Conservation (phyloP, 208 protist genomes). For the Acanthamoeba sp. region DNA sequence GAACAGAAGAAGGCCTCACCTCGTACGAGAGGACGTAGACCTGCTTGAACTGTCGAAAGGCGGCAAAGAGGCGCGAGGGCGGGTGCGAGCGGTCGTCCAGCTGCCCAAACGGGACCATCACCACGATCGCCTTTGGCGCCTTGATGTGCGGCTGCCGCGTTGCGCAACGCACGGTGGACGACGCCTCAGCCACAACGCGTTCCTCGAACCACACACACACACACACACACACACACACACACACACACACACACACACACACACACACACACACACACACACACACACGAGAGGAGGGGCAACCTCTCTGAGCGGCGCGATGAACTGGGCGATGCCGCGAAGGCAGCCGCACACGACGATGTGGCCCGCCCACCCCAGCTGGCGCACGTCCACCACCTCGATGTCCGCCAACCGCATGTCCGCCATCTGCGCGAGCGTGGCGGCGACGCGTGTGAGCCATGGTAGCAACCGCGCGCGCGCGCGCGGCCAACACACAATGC, state of each 20-base stretch:
- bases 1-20: neutral
- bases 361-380: constrained; percentile 6
- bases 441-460: neutral
- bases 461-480: too few species aligned
- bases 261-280: neutral
- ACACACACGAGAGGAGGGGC: neutral
- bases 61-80: constrained; percentile 12
- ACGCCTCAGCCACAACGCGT: neutral
- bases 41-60: neutral
- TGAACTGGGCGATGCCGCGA: constrained; percentile 34
- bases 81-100: neutral
- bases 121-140: neutral
- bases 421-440: neutral
- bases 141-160: neutral
- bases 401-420: neutral
- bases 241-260: neutral
- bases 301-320: constrained; percentile 24
- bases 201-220: neutral
- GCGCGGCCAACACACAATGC: too few species aligned
- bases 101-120: neutral
- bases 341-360: constrained; percentile 51
- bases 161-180: too few species aligned
- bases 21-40: constrained; percentile 44
- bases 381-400: constrained; percentile 29
- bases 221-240: neutral